phyloP scores from a whole-genome alignment of 2,329 filamentous ascomycete genomes.

The Fusarium musae region DNA sequence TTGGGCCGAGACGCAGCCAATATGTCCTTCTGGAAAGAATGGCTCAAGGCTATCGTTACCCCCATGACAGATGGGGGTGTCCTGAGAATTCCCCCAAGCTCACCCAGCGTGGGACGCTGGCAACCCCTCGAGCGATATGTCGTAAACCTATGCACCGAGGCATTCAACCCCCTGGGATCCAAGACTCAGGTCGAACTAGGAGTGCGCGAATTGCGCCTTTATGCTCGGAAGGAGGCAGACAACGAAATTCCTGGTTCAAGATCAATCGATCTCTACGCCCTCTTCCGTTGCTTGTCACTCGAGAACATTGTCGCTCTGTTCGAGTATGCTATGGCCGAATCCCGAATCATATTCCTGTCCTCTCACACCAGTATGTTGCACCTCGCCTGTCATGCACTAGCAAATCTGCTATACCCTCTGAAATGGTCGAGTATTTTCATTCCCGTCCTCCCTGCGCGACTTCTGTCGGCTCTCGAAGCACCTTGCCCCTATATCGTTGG shows the following conservation, averaged over 20 bases:
- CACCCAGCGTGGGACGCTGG: slow-evolving; percentile 92
- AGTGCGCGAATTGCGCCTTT: slow-evolving; percentile 88
- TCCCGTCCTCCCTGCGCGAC: slow-evolving; percentile 84
- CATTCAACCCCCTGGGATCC: slow-evolving; percentile 89
- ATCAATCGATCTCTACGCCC: slow-evolving; percentile 89
- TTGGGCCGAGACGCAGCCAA: slow-evolving; percentile 85
- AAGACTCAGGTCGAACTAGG: slow-evolving; percentile 95
- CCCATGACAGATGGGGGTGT: slow-evolving; percentile 93
- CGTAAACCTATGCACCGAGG: slow-evolving; percentile 95
- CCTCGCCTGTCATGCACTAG: slow-evolving; percentile 87
- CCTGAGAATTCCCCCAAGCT: slow-evolving; percentile 85
- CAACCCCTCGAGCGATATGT: slow-evolving; percentile 97
- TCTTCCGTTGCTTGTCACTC: slow-evolving; percentile 90
- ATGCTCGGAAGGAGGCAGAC: slow-evolving; percentile 88
- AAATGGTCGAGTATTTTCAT: slow-evolving; percentile 97
- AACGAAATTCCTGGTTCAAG: slow-evolving; percentile 95
- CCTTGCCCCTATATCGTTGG: slow-evolving; percentile 98
- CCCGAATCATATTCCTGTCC: slow-evolving; percentile 94
- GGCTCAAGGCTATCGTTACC: slow-evolving; percentile 91
- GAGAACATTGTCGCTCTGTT: slow-evolving; percentile 93
- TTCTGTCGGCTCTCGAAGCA: slow-evolving; percentile 91
- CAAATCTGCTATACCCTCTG: slow-evolving; percentile 86
- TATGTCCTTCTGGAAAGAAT: slow-evolving; percentile 98
- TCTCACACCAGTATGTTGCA: slow-evolving; percentile 97
- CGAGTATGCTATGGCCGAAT: slow-evolving; percentile 92